A percentile compares a stretch with the other conserved stretches of the same genome.
phyloP scores from a whole-genome alignment of 1,284 basidiomycete genomes.

The Testicularia cyperi region DNA sequence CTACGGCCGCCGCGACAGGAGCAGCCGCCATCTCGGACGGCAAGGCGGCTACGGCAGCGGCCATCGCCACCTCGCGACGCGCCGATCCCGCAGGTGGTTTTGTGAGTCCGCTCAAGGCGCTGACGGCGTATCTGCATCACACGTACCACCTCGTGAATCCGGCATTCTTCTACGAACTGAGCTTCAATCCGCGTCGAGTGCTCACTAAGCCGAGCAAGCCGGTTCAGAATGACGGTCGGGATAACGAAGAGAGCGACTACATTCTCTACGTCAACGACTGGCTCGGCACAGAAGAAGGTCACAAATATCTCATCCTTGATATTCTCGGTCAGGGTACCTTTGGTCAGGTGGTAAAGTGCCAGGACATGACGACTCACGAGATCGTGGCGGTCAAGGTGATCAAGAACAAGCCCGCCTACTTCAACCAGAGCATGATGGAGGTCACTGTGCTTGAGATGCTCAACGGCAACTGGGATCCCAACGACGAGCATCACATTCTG shows the following conservation, averaged over 20 bases:
- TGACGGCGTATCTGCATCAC: conserved; percentile 59
- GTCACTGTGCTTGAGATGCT: conserved; percentile 90
- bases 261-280: conserved; percentile 60
- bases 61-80: conserved; percentile 31
- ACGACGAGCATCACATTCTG: conserved; percentile 94
- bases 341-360: conserved; percentile 98
- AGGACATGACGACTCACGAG: conserved; percentile 98
- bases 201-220: conserved; percentile 59
- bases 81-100: conserved; percentile 57
- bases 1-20: conserved; percentile 22
- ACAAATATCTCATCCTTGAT: conserved; percentile 92
- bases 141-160: conserved; percentile 60
- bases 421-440: conserved; percentile 99
- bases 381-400: conserved; percentile 98
- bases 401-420: conserved; percentile 99
- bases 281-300: conserved; percentile 58
- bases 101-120: conserved; percentile 58
- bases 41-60: conserved; percentile 36
- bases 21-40: conserved; percentile 38
- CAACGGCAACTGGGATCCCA: conserved; percentile 67
- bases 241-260: conserved; percentile 59
- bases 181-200: conserved; percentile 58
- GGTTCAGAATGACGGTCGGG: conserved; percentile 57
- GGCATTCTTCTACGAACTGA: conserved; percentile 59
- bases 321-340: conserved; percentile 98